Evolutionary conservation across 768 basidiomycete genomes (phyloP).

Genomic region (Auriscalpium microsporum): DNA sequence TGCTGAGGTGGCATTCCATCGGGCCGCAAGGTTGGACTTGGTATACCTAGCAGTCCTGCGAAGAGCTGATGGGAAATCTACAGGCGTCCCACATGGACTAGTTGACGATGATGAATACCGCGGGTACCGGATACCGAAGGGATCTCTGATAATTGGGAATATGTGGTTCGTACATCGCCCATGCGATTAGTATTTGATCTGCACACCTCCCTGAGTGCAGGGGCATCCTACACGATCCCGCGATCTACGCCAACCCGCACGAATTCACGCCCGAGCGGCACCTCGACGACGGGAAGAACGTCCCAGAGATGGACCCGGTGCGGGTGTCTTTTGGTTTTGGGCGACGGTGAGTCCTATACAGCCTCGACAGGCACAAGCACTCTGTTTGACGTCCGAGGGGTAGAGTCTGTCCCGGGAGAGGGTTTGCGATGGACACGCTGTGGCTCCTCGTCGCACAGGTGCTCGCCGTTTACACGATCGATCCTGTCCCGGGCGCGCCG

Average conservation of each 20-base stretch:
- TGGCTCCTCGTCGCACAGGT: not conserved
- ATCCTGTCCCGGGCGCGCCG: not conserved
- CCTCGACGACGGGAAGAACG: not conserved
- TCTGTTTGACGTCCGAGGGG: not conserved
- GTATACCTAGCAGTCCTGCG: too few relatives aligned
- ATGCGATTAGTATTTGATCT: not conserved
- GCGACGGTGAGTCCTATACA: not conserved
- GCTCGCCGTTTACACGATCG: not conserved
- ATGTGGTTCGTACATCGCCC: constrained; percentile 18
- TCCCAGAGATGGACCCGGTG: not conserved
- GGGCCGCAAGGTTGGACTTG: constrained; percentile 6
- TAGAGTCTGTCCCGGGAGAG: not conserved
- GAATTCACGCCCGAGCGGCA: not conserved
- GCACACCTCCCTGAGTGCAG: not conserved
- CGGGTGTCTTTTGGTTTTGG: not conserved
- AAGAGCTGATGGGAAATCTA: not conserved
- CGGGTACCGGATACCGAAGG: constrained; percentile 25
- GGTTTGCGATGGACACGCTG: not conserved
- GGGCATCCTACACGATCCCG: not conserved
- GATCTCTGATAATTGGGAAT: constrained; percentile 22
- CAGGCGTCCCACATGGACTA: constrained; percentile 21
- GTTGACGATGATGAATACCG: constrained; percentile 22
- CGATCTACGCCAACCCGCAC: not conserved
- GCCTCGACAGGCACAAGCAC: too few relatives aligned
- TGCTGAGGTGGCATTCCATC: constrained; percentile 23